Evolutionary conservation across 176 grass and related monocot genomes (phyloP).

Genomic region (Zizania latifolia): DNA sequence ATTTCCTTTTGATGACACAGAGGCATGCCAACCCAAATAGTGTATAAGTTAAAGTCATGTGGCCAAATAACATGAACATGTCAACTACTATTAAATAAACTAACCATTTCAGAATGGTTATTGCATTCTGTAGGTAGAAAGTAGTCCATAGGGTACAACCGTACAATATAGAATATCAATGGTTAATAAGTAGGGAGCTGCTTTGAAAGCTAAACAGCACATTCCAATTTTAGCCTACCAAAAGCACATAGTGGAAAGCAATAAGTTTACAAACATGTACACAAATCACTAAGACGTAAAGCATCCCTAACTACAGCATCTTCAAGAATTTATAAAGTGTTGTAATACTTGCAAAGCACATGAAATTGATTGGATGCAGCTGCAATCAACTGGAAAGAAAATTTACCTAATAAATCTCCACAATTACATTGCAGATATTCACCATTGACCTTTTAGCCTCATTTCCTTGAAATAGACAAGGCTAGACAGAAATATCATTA

Average conservation of each 20-base stretch:
- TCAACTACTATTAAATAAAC: background rate
- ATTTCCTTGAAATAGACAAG: conserved; percentile 4
- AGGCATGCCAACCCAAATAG: background rate
- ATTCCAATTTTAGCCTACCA: background rate
- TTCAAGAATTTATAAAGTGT: background rate
- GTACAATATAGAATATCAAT: background rate
- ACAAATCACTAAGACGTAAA: background rate
- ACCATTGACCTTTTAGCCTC: background rate
- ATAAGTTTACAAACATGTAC: background rate
- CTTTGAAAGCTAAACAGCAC: conserved; percentile 4
- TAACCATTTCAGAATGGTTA: background rate
- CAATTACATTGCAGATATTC: background rate
- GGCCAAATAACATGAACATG: background rate
- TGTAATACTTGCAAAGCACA: background rate
- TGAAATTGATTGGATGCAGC: background rate
- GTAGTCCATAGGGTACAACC: background rate
- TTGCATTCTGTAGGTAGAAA: background rate
- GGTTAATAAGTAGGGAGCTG: background rate
- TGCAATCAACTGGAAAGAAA: conserved; percentile 3
- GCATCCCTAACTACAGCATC: background rate
- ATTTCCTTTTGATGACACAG: background rate
- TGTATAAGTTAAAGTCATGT: background rate
- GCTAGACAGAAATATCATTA: background rate
- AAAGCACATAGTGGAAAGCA: background rate
- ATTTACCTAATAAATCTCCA: conserved; percentile 3